Percentiles rank a stretch among this genome's conserved stretches.
These are phyloP conservation scores for Phaffia rhodozyma DNA, from an alignment of 1,284 basidiomycete genomes.

Conservation along the genomic window DNA sequence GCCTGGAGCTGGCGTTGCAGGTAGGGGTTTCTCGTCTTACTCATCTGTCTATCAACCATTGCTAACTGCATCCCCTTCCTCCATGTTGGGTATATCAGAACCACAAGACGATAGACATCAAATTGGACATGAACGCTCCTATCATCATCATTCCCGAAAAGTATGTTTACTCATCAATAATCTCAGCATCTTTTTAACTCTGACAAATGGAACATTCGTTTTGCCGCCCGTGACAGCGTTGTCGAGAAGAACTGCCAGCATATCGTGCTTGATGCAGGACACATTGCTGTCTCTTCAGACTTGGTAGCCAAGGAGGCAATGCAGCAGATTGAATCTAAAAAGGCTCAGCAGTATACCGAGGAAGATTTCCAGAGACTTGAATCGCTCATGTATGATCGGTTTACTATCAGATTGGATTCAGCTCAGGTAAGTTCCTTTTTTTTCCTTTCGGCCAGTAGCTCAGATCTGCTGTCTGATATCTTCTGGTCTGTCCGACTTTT, in stretches of 20 bases:
- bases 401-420: slow-evolving; percentile 70
- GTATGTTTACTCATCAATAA: slow-evolving; percentile 38
- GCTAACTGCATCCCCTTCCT: background rate
- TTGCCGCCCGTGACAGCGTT: slow-evolving; percentile 37
- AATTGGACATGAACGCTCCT: slow-evolving; percentile 93
- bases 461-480: background rate
- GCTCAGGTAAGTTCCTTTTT: slow-evolving; percentile 56
- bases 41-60: slow-evolving; percentile 5
- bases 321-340: slow-evolving; percentile 69
- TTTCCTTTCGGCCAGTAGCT: background rate
- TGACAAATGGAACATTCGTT: background rate
- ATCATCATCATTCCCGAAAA: slow-evolving; percentile 95
- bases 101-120: slow-evolving; percentile 91
- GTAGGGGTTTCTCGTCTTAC: slow-evolving; percentile 15
- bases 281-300: slow-evolving; percentile 85
- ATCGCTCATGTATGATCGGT: slow-evolving; percentile 91
- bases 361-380: slow-evolving; percentile 83
- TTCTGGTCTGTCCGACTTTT: background rate
- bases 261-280: slow-evolving; percentile 90
- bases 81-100: slow-evolving; percentile 39
- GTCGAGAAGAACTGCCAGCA: slow-evolving; percentile 67
- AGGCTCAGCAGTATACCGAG: slow-evolving; percentile 72
- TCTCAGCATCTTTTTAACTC: background rate
- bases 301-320: slow-evolving; percentile 75
- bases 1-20: slow-evolving; percentile 78